Base-by-base conservation (phyloP, 2,329 filamentous ascomycete genomes). In the Mycogone perniciosa region DNA sequence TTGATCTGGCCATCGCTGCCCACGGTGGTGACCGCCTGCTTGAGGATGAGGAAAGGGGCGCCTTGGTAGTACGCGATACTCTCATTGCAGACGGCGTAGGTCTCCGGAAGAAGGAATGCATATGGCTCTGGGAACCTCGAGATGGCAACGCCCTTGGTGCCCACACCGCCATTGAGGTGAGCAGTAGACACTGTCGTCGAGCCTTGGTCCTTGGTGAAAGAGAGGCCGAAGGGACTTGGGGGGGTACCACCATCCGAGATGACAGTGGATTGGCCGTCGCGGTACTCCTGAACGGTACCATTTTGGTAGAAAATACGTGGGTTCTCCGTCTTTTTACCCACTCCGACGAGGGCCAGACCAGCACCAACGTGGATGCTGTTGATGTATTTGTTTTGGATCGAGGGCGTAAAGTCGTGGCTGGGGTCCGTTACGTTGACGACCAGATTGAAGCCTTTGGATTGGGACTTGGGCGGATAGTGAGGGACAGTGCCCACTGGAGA, bases 221-320 rank as follows among this genome's bases (percentile, higher is more conserved):
- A 57, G 50, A 75, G 55, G 40, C 67, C 69, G 33, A 56, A 67
- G 2, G 73, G 69, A 54, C 64, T 65, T 1, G 59, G 59, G 2
- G 69, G 69, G 2, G 60, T 66, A 35, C 67, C 69, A 34, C 63
- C 62, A 57, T 75, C 72, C 44, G 64, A 66, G 10, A 76, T 41
- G 51, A 72, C 56, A 44, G 60, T 65, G 29, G 63, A 62, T 7
- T 51, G 40, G 30, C 57, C 55, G 40, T 52, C 59, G 8, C 54
- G 56, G 7, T 64, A 50, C 20, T 71, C 63, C 10, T 56, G 46
- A n/a, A 63, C 63, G 4, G 74, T 74, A 60, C 69, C 73, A 60
- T 77, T 77, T 48, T 71, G 62, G 66, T 76, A 77, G 60, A 76
- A 77, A 53, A 72, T 57, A 44, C 65, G 63, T 5, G 54, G 55